Conservation (phyloP, 2,329 filamentous ascomycete genomes). For the Alternaria brassicicola region DNA sequence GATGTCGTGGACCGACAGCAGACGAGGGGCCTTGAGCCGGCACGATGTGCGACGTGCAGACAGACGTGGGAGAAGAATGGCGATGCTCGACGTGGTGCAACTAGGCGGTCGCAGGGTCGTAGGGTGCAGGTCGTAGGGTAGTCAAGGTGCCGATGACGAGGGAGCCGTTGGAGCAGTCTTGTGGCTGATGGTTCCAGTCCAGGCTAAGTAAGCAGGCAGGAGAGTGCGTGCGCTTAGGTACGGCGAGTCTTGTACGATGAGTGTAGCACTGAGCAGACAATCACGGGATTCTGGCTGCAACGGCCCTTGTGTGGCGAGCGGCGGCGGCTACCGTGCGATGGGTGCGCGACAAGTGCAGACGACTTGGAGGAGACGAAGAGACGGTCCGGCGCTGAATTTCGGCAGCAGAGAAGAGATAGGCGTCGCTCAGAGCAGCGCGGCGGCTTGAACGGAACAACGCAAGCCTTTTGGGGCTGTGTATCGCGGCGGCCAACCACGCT, state of each 20-base stretch:
- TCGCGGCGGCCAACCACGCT: conserved; percentile 8
- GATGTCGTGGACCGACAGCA: neutral
- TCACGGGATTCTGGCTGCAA: neutral
- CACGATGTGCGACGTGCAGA: neutral
- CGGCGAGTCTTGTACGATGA: neutral
- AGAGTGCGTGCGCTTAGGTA: neutral
- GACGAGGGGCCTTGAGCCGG: conserved; percentile 9
- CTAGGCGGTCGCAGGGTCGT: conserved; percentile 5
- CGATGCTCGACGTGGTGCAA: conserved; percentile 7
- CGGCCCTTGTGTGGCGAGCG: neutral
- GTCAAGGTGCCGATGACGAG: conserved; percentile 15
- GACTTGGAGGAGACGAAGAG: neutral
- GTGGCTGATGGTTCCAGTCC: conserved; percentile 12
- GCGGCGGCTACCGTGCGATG: neutral
- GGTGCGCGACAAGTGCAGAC: neutral
- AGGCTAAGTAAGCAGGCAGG: conserved; percentile 6
- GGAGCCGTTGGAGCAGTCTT: conserved; percentile 5
- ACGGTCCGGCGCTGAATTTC: neutral
- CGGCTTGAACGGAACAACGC: conserved; percentile 5
- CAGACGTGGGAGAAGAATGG: neutral
- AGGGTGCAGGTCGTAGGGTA: conserved; percentile 4
- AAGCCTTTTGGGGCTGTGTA: conserved; percentile 16
- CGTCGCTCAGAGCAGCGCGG: conserved; percentile 3
- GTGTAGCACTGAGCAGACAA: neutral
- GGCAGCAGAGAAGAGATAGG: neutral